Evolutionary conservation across 441 rosid species (phyloP).

Genomic region (Omphalea diandra): DNA sequence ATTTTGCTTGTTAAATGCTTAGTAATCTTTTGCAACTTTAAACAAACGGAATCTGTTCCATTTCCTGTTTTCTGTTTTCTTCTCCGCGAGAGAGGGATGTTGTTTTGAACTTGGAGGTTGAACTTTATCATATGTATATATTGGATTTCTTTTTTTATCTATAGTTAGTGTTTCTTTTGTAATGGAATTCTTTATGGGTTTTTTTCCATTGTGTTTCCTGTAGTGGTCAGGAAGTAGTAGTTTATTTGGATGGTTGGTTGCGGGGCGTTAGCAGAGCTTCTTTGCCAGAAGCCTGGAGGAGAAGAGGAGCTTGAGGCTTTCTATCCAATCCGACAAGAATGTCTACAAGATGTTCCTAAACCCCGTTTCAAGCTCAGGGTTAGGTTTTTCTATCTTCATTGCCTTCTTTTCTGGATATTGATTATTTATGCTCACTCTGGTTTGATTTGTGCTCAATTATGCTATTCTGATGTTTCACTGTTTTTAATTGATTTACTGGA

Average conservation of each 20-base stretch:
- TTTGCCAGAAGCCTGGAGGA: constrained; percentile 45
- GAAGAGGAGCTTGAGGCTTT: constrained; percentile 59
- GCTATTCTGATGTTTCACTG: not conserved
- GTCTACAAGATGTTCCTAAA: constrained; percentile 60
- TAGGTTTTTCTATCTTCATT: not conserved
- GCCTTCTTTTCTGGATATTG: not conserved
- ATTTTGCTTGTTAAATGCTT: no score
- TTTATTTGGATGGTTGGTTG: constrained; percentile 31
- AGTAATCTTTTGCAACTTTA: no score
- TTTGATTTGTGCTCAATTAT: not conserved
- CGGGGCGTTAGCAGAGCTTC: no score
- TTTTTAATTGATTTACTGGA: not conserved
- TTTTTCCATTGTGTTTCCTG: constrained; percentile 17
- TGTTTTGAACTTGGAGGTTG: no score
- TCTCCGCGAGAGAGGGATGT: no score
- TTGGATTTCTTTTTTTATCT: no score
- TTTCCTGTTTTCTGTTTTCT: no score
- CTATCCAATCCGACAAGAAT: constrained; percentile 74
- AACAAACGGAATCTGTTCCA: no score
- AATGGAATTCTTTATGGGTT: not conserved
- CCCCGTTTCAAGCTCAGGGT: constrained; percentile 76
- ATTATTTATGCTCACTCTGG: no score
- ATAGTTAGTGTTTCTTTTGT: no score
- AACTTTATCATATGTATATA: no score
- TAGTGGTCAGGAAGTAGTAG: constrained; percentile 18